Base-by-base conservation (phyloP, 78 protist genomes). In the Mastigamoeba balamuthi region DNA sequence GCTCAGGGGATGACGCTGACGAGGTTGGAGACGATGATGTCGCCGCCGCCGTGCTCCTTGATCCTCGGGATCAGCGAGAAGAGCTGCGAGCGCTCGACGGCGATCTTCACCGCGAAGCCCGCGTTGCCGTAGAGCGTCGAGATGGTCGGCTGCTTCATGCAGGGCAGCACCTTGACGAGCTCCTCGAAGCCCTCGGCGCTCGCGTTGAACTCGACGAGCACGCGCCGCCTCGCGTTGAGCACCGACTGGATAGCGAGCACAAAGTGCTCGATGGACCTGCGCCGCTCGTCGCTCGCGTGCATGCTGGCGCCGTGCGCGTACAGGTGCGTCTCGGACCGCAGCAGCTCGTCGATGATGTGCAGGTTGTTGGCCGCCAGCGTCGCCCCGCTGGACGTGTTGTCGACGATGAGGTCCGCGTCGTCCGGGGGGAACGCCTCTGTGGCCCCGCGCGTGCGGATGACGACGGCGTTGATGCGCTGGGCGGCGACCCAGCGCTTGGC, bases 361-460 rank as follows among this genome's bases (percentile, higher is more conserved):
- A 63, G 66, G 23, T 4, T 2, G 35, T 63, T 63, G 4, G 66
- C 72, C 38, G 2, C 4, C 28, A 67, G 72, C 5, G 72, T 67
- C 30, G 3, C 17, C 4, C 72, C 72, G 23, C 30, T 67, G 40
- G 72, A 2, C 2, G 72, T 67, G 72, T 67, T 67, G 72, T 67
- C 72, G 42, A 67, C 39, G 27, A 67, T 67, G 27, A 67, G 6
- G 39, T 67, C 72, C 25, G 72, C 72, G 27, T 67, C 72, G 37
- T 67, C 72, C 25, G 72, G 72, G 25, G 39, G 37, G 72, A 7
- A 67, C 6, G 4, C 72, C 72, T 67, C 72, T 1, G 72, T 67
- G 25, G 72, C 40, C 2, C 72, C 72, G 27, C 42, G 6, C 25
- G 72, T 67, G 6, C 4, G 2, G 40, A 67, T 39, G 72, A 7